Percentiles rank a stretch among this genome's conserved stretches.
These are phyloP conservation scores for Geranium rotundifolium DNA, from an alignment of 345 rosid species.

Conservation along the genomic window DNA sequence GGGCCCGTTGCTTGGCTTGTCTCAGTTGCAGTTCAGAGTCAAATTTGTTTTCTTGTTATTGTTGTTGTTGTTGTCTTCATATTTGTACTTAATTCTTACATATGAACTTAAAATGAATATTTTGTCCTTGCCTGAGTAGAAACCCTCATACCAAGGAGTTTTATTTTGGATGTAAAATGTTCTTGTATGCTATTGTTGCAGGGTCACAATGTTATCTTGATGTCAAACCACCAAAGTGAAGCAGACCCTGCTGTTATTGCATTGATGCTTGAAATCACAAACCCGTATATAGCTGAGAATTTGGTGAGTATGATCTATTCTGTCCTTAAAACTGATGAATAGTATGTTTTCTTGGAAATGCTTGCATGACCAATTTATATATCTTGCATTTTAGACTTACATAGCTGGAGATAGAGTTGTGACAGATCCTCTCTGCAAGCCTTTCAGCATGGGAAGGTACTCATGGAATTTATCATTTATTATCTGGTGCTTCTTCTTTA, in stretches of 20 bases:
- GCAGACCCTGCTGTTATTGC: slow-evolving; percentile 93
- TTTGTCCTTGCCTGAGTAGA: not conserved
- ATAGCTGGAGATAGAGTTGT: slow-evolving; percentile 97
- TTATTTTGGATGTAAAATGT: slow-evolving; percentile 9
- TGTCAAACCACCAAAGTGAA: slow-evolving; percentile 96
- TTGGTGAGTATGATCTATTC: slow-evolving; percentile 35
- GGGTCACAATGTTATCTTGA: slow-evolving; percentile 83
- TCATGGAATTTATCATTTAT: not conserved
- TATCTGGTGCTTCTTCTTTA: not conserved
- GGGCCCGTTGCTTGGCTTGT: not conserved
- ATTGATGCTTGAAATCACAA: slow-evolving; percentile 67
- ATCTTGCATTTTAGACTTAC: slow-evolving; percentile 44
- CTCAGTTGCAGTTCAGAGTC: not conserved
- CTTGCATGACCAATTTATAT: slow-evolving; percentile 14
- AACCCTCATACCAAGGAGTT: not conserved
- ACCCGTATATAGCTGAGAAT: slow-evolving; percentile 52
- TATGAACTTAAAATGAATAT: not conserved
- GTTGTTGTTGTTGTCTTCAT: not conserved
- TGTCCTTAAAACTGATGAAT: slow-evolving; percentile 8
- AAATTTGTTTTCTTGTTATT: not conserved
- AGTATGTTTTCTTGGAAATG: not conserved
- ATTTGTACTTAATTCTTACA: too few relatives aligned
- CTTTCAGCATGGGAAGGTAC: slow-evolving; percentile 98
- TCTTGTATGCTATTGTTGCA: slow-evolving; percentile 23
- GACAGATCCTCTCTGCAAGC: slow-evolving; percentile 95